These are phyloP conservation scores for Lachnellula hyalina DNA, from an alignment of 2,329 filamentous ascomycete species.

Conservation along the genomic window DNA sequence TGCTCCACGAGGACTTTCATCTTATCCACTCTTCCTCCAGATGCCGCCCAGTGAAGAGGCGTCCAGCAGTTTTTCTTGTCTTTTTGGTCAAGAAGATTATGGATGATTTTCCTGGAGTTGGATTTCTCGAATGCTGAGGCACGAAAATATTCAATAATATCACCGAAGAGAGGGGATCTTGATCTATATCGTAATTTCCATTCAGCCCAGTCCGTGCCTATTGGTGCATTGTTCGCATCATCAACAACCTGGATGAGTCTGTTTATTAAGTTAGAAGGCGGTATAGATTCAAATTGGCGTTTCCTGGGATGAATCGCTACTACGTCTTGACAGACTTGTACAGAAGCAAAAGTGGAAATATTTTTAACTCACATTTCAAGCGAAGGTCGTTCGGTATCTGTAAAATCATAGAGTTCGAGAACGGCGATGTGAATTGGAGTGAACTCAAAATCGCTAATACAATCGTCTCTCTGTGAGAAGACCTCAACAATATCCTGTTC, in stretches of 20 bases:
- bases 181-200: too few relatives aligned
- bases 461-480: not conserved
- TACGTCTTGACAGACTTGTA: not conserved
- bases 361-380: not conserved
- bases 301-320: too few relatives aligned
- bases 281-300: too few relatives aligned
- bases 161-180: too few relatives aligned
- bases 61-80: not conserved
- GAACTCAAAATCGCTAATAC: not conserved
- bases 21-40: not conserved
- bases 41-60: not conserved
- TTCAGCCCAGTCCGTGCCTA: too few relatives aligned
- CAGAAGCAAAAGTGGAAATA: not conserved
- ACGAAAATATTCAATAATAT: not conserved
- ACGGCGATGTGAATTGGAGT: not conserved
- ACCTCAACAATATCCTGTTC: not conserved
- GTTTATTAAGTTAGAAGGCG: too few relatives aligned
- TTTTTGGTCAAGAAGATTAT: not conserved
- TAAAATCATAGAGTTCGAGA: not conserved
- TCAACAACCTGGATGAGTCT: too few relatives aligned
- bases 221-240: too few relatives aligned
- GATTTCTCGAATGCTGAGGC: not conserved
- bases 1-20: not conserved
- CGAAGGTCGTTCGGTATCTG: too few relatives aligned
- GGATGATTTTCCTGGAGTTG: not conserved